Evolutionary conservation across 225 moss, liverwort and hornwort genomes (phyloP), one percentile per base, ranked within the genome.

Genomic region (Lunularia cruciata): DNA sequence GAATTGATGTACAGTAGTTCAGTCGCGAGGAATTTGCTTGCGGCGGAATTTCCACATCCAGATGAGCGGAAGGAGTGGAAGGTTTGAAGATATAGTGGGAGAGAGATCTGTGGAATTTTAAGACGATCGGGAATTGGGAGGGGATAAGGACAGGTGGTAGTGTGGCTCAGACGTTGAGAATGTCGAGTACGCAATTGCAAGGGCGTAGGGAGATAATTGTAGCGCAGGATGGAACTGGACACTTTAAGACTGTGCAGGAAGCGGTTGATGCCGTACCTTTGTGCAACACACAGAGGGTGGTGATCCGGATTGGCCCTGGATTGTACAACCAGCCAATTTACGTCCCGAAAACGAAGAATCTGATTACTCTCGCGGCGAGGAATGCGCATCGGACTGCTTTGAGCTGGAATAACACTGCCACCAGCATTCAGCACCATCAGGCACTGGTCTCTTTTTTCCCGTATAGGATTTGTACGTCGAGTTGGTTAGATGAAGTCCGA

Each of bases 361-460:
- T 80, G 74, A 87, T 96, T 84, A 92, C 89, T 13, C 74, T 96
- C 34, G 72, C 78, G 69, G 89, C 87, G 18, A 75, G 76, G 26
- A 81, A 86, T 68, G 83, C 92, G 2, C 62, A 89, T 32, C 77
- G 79, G 64, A 92, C 92, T 13, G 72, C 87, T 43, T 53, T 96
- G 70, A 90, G 82, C 34, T 96, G 90, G 92, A 79, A 76, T 72
- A 96, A 96, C 74, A 89, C 92, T 19, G 92, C 96, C 37, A 89
- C 89, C 5, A 78, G 74, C 76, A 86, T 92, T 73, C 83, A 84
- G 38, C 96, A 96, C 39, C 87, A 86, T 25, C 92, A 90, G 79
- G 69, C 82, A 65, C 13, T 10, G 26, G 6, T 31, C 18, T 66
- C 49, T 52, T 7, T 34, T 61, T n/a, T 8, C 7, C 35, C 33